These are phyloP conservation scores for Ogataea hybrid DNA, from an alignment of 1,139 yeast genomes.

Conservation along the genomic window DNA sequence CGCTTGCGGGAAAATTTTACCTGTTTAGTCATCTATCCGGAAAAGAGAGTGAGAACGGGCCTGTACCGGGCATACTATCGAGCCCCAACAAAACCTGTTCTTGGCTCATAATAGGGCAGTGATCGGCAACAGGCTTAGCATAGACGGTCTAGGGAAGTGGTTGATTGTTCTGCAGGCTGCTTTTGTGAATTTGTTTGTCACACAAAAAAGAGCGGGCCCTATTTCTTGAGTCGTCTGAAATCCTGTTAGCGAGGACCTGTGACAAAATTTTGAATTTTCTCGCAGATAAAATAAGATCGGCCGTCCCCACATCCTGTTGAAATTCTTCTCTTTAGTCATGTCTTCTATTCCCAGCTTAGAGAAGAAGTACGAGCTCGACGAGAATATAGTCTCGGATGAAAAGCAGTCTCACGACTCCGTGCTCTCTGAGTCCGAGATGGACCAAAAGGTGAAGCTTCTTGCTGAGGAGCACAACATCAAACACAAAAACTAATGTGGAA, in stretches of 20 bases:
- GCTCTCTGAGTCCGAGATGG: conserved; percentile 24
- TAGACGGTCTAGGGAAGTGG: too few relatives aligned
- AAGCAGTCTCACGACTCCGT: conserved; percentile 4
- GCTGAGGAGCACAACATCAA: conserved; percentile 43
- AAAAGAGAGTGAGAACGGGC: conserved; percentile 1
- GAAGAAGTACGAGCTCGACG: conserved; percentile 16
- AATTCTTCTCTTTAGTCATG: conserved; percentile 4
- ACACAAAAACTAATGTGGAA: conserved; percentile 55
- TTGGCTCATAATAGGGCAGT: too few relatives aligned
- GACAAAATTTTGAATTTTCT: not conserved
- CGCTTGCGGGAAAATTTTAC: not conserved
- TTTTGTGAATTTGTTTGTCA: too few relatives aligned
- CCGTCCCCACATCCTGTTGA: not conserved
- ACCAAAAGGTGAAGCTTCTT: conserved; percentile 34
- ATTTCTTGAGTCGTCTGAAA: not conserved
- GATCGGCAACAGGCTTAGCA: too few relatives aligned
- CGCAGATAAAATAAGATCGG: not conserved
- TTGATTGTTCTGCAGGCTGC: too few relatives aligned
- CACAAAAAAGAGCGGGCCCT: not conserved
- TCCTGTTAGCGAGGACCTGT: not conserved
- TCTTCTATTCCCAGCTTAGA: conserved; percentile 19
- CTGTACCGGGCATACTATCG: conserved; percentile 2
- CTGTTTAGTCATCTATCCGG: conserved; percentile 3
- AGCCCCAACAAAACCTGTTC: not conserved
- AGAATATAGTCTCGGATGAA: conserved; percentile 12